Conservation (phyloP, 306 rosid species). For the Trichosanthes cucumerina region DNA sequence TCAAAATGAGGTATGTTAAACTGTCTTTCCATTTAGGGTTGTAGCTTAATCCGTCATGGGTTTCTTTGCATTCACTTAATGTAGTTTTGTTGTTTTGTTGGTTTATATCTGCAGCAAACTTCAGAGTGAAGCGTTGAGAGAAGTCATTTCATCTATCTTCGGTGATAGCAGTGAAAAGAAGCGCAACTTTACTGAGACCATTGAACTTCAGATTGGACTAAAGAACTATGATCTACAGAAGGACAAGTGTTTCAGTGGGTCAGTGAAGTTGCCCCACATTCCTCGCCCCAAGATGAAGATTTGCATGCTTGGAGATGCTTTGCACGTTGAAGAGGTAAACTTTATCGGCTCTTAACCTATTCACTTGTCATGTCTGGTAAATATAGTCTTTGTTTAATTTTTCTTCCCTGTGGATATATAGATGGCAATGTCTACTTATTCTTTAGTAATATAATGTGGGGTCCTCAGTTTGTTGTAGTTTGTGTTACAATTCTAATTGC, state of each 20-base stretch:
- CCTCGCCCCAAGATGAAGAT: constrained; percentile 87
- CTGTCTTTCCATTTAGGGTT: not conserved
- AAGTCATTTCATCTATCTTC: constrained; percentile 43
- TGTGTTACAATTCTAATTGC: not conserved
- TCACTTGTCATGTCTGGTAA: not conserved
- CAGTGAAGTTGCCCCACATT: constrained; percentile 72
- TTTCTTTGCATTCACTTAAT: not conserved
- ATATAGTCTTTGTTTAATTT: not conserved
- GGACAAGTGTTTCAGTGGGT: constrained; percentile 83
- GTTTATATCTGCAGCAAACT: constrained; percentile 48
- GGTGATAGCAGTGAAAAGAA: constrained; percentile 42
- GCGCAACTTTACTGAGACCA: constrained; percentile 61
- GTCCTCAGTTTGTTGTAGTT: not conserved
- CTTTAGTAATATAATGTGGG: not conserved
- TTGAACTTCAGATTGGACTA: constrained; percentile 76
- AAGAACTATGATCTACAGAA: constrained; percentile 83
- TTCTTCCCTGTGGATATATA: not conserved
- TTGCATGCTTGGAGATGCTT: constrained; percentile 95
- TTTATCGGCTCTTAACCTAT: not conserved
- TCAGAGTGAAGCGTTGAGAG: constrained; percentile 65
- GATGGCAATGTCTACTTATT: not conserved
- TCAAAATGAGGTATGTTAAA: too few species aligned
- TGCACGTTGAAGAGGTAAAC: constrained; percentile 79
- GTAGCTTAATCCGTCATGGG: too few species aligned
- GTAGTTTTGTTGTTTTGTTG: not conserved